phyloP scores from a whole-genome alignment of 768 basidiomycete species.

The Phanerodontia chrysosporium region DNA sequence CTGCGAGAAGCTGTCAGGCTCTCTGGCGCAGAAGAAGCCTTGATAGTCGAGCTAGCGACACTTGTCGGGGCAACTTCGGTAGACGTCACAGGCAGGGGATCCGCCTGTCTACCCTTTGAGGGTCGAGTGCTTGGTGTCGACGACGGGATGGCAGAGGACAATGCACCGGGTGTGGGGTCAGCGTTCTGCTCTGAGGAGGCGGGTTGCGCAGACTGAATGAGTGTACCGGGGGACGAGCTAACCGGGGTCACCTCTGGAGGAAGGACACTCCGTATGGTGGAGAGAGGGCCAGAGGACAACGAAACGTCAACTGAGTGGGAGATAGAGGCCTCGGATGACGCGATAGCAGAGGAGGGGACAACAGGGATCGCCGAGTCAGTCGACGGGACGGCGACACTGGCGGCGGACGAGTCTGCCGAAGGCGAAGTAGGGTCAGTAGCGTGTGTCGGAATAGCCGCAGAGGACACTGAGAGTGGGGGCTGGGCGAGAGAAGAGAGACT shows the following conservation, averaged over 20 bases:
- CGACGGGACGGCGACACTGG: constrained; percentile 1
- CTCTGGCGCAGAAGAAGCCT: neutral
- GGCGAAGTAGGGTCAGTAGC: neutral
- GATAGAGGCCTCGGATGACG: no score
- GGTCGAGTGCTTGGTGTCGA: no score
- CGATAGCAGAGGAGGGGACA: neutral
- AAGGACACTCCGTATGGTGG: no score
- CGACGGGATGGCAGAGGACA: no score
- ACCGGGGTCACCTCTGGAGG: no score
- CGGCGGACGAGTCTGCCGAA: neutral
- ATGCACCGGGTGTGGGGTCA: no score
- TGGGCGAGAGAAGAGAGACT: neutral
- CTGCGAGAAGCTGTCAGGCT: neutral
- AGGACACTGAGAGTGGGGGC: neutral
- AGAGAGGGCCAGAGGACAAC: no score
- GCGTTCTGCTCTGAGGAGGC: no score
- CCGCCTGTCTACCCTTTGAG: neutral
- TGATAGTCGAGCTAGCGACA: neutral
- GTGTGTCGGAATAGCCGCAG: neutral
- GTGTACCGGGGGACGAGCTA: no score
- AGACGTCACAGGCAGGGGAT: neutral
- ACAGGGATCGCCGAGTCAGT: neutral
- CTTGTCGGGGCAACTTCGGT: neutral
- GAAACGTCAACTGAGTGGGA: no score
- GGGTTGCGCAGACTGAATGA: no score